Percentiles rank a stretch among this genome's conserved stretches.
These are phyloP conservation scores for Nissolia schottii DNA, from an alignment of 306 rosid species.

Conservation along the genomic window DNA sequence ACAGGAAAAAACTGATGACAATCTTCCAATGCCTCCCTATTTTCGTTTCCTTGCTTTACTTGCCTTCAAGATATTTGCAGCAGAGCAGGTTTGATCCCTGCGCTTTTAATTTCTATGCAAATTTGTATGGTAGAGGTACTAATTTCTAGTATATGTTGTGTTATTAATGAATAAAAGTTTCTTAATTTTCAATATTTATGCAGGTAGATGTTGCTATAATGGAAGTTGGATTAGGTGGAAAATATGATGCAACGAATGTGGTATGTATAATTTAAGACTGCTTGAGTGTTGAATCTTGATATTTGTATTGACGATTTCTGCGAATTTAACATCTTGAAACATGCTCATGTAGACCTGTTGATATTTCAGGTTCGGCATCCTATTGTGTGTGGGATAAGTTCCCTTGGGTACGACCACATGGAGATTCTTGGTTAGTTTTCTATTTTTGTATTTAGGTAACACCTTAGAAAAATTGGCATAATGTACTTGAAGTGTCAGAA, in stretches of 20 bases:
- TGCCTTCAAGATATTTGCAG: conserved; percentile 89
- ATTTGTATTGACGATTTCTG: not conserved
- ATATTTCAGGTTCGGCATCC: conserved; percentile 56
- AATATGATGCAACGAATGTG: conserved; percentile 88
- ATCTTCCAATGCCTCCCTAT: conserved; percentile 78
- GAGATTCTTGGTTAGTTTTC: conserved; percentile 95
- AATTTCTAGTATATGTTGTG: not conserved
- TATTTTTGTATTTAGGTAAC: conserved; percentile 31
- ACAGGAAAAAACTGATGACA: conserved; percentile 62
- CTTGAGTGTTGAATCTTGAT: not conserved
- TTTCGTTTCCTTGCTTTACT: conserved; percentile 91
- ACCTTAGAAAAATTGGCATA: not conserved
- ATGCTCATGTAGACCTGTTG: not conserved
- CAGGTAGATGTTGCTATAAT: conserved; percentile 93
- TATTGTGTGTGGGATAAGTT: conserved; percentile 82
- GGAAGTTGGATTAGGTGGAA: conserved; percentile 96
- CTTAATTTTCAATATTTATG: conserved; percentile 9
- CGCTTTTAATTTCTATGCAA: not conserved
- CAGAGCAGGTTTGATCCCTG: conserved; percentile 58
- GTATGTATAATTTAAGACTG: conserved; percentile 35
- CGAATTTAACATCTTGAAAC: conserved; percentile 23
- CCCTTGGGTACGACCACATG: conserved; percentile 99
- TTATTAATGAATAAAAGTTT: conserved; percentile 14
- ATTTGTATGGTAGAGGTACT: not conserved
- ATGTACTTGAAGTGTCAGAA: not conserved